Base-by-base conservation (phyloP, 306 rosid genomes). In the Begonia loranthoides region DNA sequence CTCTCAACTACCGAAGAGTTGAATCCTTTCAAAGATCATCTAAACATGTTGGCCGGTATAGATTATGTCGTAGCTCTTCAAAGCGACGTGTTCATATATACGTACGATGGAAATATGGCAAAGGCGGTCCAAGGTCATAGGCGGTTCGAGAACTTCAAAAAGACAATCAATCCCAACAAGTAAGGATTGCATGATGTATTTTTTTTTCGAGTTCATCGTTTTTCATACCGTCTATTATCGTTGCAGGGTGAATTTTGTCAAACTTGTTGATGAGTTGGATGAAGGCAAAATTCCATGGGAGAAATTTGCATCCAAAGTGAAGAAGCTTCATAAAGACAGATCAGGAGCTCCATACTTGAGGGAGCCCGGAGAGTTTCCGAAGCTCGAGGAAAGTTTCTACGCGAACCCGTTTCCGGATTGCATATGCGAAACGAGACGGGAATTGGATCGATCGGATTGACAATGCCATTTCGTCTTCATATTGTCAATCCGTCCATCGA, bases 61-160 rank as follows among this genome's bases (percentile, higher is more conserved):
- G 99, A 86, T 61, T 86, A 86, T 53, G 95, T 69, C 28, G 95
- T 90, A 59, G 99, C 99, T 74, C 86, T 90, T 41, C 76, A 82
- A 66, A 86, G 99, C 52, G 79, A 74, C 15, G 94, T 71, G 16
- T 90, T 90, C 73, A 65, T 86, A 17, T 80, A 82, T 74, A 90
- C 99, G 15, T 86, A 82, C 3, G 99, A 90, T 57, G 96, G 99
- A 59, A 90, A 90, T 64, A 83, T 90, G 99, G 99, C 99, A n/a
- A 90, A 90, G 81, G 99, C 99, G 24, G 94, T 90, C 56, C 95
- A 82, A 78, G 99, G 99, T 65, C 99, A 90, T 62, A 74, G 99
- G 63, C 94, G 93, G 66, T 90, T 78, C 41, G 93, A 90, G 72
- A 72, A 87, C 77, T 90, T 90, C 49, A 86, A 78, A 83, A 86